Evolutionary conservation across 2,329 filamentous ascomycete species (phyloP), one percentile per base, ranked within the genome.

Genomic region (Aspergillus sp.): DNA sequence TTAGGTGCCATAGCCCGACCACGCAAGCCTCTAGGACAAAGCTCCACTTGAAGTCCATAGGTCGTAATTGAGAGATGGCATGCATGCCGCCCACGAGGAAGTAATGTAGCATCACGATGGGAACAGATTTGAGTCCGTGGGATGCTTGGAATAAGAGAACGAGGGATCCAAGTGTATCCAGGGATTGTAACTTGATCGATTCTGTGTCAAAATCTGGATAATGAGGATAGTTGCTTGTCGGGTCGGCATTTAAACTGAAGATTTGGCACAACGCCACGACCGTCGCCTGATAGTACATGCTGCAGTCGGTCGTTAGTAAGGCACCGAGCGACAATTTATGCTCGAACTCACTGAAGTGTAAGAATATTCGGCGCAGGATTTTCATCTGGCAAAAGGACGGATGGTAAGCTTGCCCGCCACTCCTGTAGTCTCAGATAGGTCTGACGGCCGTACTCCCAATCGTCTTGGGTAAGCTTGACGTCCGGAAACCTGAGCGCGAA

Each of bases 71-170:
- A 1, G 67, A 63, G 13, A 65, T 57, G 3, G 66, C 56, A 41
- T 68, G 64, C 5, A 70, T 61, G 3, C 68, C 67, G 1, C 60
- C 67, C 4, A 68, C 55, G 45, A 66, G 68, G 41, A 68, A 67
- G 50, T 69, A 69, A 49, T 70, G 68, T 15, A 69, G 55, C 66
- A 70, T 68, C 2, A 70, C 66, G 21, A 70, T 63, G 3, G 68
- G 67, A 7, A 68, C 57, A 1, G 68, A 69, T 38, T 67, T 70
- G 57, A 64, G 67, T 4, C 67, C 67, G 47, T 70, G 66, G 41
- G 21, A 55, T 5, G 63, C 59, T 58, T 65, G 66, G 49, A 62
- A 69, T 7, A 66, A 48, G 7, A 70, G 56, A 7, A 69, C 53
- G 28, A 69, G 63, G 1, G 68, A 66, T 15, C 66, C 67, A 10